phyloP scores from a whole-genome alignment of 2,329 filamentous ascomycete genomes.

The Orbilia blumenaviensis region DNA sequence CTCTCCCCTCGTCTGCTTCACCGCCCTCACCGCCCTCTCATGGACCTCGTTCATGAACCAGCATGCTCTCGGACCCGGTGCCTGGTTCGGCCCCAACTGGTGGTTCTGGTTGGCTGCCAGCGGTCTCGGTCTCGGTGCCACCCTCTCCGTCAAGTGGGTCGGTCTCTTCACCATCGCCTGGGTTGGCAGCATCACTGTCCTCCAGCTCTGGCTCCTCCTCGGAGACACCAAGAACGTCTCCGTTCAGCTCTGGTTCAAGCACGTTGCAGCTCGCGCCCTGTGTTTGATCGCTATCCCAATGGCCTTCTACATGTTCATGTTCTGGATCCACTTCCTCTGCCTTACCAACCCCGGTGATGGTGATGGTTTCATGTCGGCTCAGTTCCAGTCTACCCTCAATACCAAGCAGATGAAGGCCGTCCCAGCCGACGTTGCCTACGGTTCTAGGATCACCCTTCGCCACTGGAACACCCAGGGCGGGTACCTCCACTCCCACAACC shows the following conservation, averaged over 20 bases:
- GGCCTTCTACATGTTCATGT: conserved; percentile 95
- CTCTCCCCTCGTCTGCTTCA: conserved; percentile 91
- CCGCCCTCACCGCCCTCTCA: conserved; percentile 86
- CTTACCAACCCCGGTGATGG: conserved; percentile 94
- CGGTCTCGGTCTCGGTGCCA: conserved; percentile 86
- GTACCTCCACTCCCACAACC: conserved; percentile 93
- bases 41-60: conserved; percentile 96
- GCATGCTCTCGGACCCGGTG: conserved; percentile 87
- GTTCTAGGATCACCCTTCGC: conserved; percentile 83
- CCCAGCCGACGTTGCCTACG: conserved; percentile 87
- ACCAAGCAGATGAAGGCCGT: conserved; percentile 96
- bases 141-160: conserved; percentile 97
- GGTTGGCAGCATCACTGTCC: conserved; percentile 87
- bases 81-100: conserved; percentile 89
- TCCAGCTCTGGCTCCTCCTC: conserved; percentile 95
- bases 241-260: conserved; percentile 78
- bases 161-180: conserved; percentile 98
- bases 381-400: conserved; percentile 97
- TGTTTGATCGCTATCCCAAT: conserved; percentile 89
- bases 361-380: conserved; percentile 99
- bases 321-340: conserved; percentile 93
- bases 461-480: conserved; percentile 98
- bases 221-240: conserved; percentile 88
- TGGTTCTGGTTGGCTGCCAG: conserved; percentile 97
- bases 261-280: conserved; percentile 89